phyloP scores from a whole-genome alignment of 108 stramenopile species.

The Nitzschia putrida region DNA sequence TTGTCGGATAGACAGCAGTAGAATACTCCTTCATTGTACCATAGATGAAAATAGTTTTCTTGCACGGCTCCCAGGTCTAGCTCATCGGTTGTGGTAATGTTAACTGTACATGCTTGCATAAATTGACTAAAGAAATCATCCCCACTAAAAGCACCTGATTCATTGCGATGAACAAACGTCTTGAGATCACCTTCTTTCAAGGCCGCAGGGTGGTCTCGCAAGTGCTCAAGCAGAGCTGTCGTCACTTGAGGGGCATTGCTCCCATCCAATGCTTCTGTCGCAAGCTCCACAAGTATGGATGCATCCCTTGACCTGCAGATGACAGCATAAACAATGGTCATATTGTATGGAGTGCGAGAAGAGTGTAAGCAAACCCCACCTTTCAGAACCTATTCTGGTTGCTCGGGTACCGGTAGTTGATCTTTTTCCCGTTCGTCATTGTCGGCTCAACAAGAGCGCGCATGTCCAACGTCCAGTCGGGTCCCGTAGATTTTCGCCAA shows the following conservation, averaged over 20 bases:
- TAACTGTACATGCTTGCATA: slow-evolving; percentile 39
- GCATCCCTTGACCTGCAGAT: slow-evolving; percentile 71
- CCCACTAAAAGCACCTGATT: slow-evolving; percentile 8
- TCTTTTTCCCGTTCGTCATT: no score
- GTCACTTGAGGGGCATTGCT: slow-evolving; percentile 72
- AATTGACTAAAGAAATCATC: slow-evolving; percentile 45
- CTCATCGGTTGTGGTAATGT: slow-evolving; percentile 29
- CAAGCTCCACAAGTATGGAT: slow-evolving; percentile 58
- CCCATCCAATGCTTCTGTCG: slow-evolving; percentile 43
- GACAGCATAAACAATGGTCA: slow-evolving; percentile 76
- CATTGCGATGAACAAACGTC: slow-evolving; percentile 66
- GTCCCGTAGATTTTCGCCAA: no score
- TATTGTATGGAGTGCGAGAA: not conserved
- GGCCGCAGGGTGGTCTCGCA: slow-evolving; percentile 52
- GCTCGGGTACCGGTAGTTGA: no score
- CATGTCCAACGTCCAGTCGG: no score
- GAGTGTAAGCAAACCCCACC: no score
- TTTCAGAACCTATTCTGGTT: no score
- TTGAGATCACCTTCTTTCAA: slow-evolving; percentile 56
- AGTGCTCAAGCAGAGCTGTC: slow-evolving; percentile 50
- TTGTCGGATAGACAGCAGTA: slow-evolving; percentile 73
- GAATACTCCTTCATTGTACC: slow-evolving; percentile 50
- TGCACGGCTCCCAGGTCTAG: slow-evolving; percentile 30
- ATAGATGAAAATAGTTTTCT: slow-evolving; percentile 78
- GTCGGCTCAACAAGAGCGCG: no score